phyloP scores from a whole-genome alignment of 73 alveolate species.

The Vitrella brassicaformis region DNA sequence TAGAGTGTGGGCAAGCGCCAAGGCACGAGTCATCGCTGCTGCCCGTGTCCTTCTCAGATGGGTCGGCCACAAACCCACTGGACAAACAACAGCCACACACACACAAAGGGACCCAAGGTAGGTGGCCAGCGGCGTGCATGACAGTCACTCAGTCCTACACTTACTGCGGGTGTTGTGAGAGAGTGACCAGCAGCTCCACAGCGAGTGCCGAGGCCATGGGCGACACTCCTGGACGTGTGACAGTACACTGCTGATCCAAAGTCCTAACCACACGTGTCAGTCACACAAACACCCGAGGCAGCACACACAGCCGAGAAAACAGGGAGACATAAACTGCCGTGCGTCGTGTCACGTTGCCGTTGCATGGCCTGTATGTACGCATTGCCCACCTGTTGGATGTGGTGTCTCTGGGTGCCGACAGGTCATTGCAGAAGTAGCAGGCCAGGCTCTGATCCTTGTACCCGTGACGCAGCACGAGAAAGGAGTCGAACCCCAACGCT shows the following conservation, averaged over 20 bases:
- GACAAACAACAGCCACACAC: not conserved
- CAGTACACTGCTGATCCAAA: conserved; percentile 89
- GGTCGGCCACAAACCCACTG: not conserved
- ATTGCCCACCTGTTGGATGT: not conserved
- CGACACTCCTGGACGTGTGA: conserved; percentile 86
- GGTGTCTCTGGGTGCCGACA: conserved; percentile 83
- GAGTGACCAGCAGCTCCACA: conserved; percentile 58
- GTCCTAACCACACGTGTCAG: conserved; percentile 44
- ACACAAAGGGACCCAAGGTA: not conserved
- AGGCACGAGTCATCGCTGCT: not conserved
- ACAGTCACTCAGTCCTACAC: not conserved
- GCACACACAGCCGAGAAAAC: not conserved
- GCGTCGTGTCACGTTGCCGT: not conserved
- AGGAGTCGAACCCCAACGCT: conserved; percentile 88
- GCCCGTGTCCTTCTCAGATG: not conserved
- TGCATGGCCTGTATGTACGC: not conserved
- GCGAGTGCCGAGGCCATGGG: conserved; percentile 67
- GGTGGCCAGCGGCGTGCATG: not conserved
- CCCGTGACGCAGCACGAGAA: conserved; percentile 83
- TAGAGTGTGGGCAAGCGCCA: not conserved
- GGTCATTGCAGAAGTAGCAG: conserved; percentile 87
- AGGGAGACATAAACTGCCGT: not conserved
- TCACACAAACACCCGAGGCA: not conserved
- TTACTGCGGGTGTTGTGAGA: conserved; percentile 3
- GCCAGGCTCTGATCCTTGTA: conserved; percentile 6